Evolutionary conservation across 192 early-diverging fungal genomes (phyloP).

Genomic region (Coemansia sp.): DNA sequence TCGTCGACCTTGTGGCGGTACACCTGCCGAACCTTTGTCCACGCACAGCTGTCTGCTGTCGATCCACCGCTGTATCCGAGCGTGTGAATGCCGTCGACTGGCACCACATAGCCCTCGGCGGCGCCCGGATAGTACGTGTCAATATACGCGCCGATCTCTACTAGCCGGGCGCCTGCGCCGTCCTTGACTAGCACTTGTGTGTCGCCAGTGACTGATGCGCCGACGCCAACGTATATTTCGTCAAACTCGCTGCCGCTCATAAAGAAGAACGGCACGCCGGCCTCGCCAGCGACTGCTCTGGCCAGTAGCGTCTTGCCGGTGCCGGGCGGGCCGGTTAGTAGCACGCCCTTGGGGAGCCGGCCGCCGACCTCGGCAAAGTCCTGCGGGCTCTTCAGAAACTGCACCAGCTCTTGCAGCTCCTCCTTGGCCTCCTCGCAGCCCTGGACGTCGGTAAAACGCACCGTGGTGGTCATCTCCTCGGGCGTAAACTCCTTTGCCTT

Average conservation of each 20-base stretch:
- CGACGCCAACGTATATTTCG: constrained; percentile 98
- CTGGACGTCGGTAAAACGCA: constrained; percentile 91
- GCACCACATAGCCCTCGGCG: constrained; percentile 34
- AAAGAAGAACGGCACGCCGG: constrained; percentile 97
- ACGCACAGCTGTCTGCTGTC: constrained; percentile 23
- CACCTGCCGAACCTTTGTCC: constrained; percentile 46
- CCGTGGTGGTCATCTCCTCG: constrained; percentile 35
- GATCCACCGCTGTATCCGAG: constrained; percentile 36
- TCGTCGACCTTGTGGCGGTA: constrained; percentile 49
- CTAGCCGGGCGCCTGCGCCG: constrained; percentile 6
- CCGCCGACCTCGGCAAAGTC: constrained; percentile 91
- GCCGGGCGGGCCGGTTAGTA: constrained; percentile 87
- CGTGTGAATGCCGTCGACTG: constrained; percentile 40
- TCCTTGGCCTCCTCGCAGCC: constrained; percentile 98
- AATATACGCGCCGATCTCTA: constrained; percentile 42
- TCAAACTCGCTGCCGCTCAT: constrained; percentile 99
- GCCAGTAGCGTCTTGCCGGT: constrained; percentile 98
- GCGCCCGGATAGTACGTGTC: constrained; percentile 29
- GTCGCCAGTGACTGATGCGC: constrained; percentile 60
- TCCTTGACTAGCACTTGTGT: constrained; percentile 46
- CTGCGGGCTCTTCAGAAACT: constrained; percentile 89
- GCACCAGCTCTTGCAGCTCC: constrained; percentile 93
- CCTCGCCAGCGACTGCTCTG: constrained; percentile 95
- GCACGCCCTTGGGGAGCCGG: constrained; percentile 89
- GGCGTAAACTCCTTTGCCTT: constrained; percentile 28